Conservation (phyloP, 2,329 filamentous ascomycete genomes). For the Penicillium brasilianum region DNA sequence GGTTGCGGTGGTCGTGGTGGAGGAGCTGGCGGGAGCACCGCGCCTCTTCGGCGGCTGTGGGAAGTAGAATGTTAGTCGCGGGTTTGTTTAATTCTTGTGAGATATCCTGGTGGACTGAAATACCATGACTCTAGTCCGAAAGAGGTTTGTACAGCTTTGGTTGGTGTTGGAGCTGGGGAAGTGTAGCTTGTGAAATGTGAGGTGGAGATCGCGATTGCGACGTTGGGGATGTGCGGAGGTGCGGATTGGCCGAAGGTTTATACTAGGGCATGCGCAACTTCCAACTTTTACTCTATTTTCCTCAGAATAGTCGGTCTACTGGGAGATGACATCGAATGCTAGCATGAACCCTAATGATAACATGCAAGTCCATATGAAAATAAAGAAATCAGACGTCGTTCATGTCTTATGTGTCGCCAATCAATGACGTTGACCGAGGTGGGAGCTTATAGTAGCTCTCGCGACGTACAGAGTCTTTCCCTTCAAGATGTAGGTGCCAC, state of each 20-base stretch:
- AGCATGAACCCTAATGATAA: too few relatives aligned
- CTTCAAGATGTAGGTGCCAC: not conserved
- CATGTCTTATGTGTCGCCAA: not conserved
- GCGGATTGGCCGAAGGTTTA: not conserved
- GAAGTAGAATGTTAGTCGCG: not conserved
- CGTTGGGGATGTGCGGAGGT: not conserved
- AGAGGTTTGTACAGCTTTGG: not conserved
- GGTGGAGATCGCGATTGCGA: not conserved
- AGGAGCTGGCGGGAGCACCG: conserved; percentile 35
- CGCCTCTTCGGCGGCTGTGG: conserved; percentile 46
- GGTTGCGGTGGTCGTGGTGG: conserved; percentile 29
- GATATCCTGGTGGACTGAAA: not conserved
- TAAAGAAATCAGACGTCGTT: not conserved
- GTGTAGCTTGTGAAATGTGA: not conserved
- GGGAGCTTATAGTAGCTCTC: not conserved
- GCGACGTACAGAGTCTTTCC: not conserved
- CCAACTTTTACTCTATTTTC: not conserved
- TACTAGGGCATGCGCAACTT: not conserved
- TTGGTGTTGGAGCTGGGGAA: not conserved
- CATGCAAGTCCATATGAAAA: not conserved
- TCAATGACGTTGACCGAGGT: not conserved
- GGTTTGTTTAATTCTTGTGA: not conserved
- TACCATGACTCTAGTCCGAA: conserved; percentile 29
- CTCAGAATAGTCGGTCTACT: not conserved
- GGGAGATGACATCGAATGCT: not conserved